Base-by-base conservation (phyloP, 345 rosid species). In the Acer yangbiense region DNA sequence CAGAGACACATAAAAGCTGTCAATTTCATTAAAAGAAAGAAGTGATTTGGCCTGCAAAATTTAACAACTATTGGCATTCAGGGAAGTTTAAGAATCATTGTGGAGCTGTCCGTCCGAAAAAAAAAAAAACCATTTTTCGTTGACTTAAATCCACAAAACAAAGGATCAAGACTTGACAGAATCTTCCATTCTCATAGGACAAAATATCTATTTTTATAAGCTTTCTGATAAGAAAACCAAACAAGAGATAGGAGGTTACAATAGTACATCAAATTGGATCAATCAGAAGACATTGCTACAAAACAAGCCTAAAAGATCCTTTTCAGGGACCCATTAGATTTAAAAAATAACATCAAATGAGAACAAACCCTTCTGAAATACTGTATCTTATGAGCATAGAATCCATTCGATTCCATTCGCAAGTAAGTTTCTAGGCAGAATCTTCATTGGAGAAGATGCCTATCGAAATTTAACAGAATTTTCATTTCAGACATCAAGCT, bases 281-380 rank as follows among this genome's bases (percentile, higher is more conserved):
- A 62, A 73, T 57, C 23, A 58, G 17, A 14, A 67, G 79, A 68
- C 73, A n/a, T 27, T 58, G 44, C 8, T 25, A 35, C 29, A 55
- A 12, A 25, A 71, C 79, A 73, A 70, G 70, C 46, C 43, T 44
- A 9, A 64, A 69, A 64, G 70, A 62, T 69, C 54, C 54, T 54
- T 46, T 63, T 32, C 35, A 13, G 50, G 79, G 71, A 69, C 72
- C 79, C 72, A 20, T 44, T 55, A 4, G 8, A 8, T 21, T 21
- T 27, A n/a, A 58, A 66, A 25, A 20, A 55, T 18, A 14, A 12
- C 50, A 20, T 29, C 14, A 43, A 6, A 21, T 61, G 44, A 23
- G 18, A n/a, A 50, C 21, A 23, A 60, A 69, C 41, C 64, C 64
- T 54, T 61, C 57, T 61, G 41, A 44, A 73, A 43, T 43, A 20